These are phyloP conservation scores for Pharus latifolius DNA, from an alignment of 176 grass and related monocot species.

Conservation along the genomic window DNA sequence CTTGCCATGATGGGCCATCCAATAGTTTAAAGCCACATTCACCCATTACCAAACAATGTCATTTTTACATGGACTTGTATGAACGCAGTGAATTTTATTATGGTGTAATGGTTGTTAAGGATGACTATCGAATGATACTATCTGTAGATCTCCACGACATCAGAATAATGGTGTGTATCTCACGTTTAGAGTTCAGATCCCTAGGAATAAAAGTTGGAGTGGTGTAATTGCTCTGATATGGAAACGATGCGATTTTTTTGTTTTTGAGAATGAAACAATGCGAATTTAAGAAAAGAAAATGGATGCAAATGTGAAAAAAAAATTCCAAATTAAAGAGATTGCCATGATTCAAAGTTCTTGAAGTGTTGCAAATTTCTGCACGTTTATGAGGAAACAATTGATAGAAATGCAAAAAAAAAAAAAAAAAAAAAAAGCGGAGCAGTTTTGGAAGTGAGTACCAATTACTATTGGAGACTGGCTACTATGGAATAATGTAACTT, in stretches of 20 bases:
- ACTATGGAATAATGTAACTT: too few relatives aligned
- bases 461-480: too few relatives aligned
- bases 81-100: not conserved
- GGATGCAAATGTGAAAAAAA: not conserved
- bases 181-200: conserved; percentile 1
- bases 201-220: conserved; percentile 13
- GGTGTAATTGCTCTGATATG: conserved; percentile 5
- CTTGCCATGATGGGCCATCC: not conserved
- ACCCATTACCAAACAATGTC: not conserved
- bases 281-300: not conserved
- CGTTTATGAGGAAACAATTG: too few relatives aligned
- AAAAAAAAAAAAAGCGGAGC: too few relatives aligned
- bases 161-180: conserved; percentile 6
- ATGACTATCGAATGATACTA: conserved; percentile 17
- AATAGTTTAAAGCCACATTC: not conserved
- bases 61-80: conserved; percentile 11
- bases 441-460: too few relatives aligned
- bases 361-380: too few relatives aligned
- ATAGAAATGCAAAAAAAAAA: too few relatives aligned
- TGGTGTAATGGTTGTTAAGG: not conserved
- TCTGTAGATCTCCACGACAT: conserved; percentile 30
- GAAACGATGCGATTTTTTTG: too few relatives aligned
- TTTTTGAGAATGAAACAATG: too few relatives aligned
- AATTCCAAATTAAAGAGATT: not conserved
- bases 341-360: not conserved